Evolutionary conservation across 305 asterid genomes (phyloP).

Genomic region (Solanum hybrid): DNA sequence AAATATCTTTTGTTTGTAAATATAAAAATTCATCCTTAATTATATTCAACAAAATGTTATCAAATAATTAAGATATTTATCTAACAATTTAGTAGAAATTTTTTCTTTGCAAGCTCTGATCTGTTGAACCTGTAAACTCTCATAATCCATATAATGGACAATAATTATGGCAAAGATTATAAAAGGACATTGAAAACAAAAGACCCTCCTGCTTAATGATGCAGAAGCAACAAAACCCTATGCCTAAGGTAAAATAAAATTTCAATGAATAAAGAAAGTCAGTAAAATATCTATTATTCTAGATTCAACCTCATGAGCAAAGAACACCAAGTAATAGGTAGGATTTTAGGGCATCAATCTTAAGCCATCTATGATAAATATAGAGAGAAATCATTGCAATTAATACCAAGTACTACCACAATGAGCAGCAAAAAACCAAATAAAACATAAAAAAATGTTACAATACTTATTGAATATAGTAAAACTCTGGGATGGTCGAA

Average conservation of each 20-base stretch:
- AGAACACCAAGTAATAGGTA: background rate
- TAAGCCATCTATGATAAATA: background rate
- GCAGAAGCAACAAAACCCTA: background rate
- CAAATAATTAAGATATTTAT: background rate
- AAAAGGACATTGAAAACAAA: background rate
- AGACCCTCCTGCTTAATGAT: background rate
- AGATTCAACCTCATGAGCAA: background rate
- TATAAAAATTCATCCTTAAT: background rate
- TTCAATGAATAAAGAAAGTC: background rate
- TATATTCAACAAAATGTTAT: background rate
- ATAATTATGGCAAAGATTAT: background rate
- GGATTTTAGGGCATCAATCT: background rate
- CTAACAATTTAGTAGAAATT: background rate
- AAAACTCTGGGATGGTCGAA: background rate
- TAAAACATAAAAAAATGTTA: background rate
- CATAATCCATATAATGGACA: background rate
- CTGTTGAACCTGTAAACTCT: background rate
- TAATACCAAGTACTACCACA: background rate
- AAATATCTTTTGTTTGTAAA: background rate
- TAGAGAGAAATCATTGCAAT: background rate
- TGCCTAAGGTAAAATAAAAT: background rate
- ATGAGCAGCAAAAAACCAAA: background rate
- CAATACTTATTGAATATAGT: background rate
- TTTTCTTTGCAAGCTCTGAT: background rate
- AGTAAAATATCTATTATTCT: background rate